A percentile compares a stretch with the other conserved stretches of the same genome.
Conservation (phyloP, 495 filamentous ascomycete species). For the Chaetomium fimeti region DNA sequence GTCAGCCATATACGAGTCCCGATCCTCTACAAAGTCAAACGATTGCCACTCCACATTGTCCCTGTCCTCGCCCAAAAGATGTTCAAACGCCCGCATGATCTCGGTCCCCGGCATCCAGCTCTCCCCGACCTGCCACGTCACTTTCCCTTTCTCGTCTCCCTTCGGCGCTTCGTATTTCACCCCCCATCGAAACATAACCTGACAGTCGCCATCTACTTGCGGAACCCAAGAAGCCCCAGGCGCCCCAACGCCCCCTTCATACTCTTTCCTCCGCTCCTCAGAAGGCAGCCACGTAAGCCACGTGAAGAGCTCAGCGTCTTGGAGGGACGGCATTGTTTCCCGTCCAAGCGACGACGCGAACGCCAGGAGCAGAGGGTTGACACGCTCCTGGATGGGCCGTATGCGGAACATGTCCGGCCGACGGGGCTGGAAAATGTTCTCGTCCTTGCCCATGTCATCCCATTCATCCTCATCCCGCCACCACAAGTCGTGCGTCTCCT, state of each 20-base stretch:
- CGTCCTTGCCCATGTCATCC: neutral
- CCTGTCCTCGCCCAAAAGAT: constrained; percentile 18
- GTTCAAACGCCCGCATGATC: constrained; percentile 21
- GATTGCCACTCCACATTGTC: constrained; percentile 3
- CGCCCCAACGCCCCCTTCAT: constrained; percentile 8
- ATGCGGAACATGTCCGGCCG: constrained; percentile 34
- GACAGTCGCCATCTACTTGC: neutral
- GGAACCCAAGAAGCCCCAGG: neutral
- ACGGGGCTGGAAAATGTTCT: too few relatives aligned
- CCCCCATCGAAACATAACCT: constrained; percentile 20
- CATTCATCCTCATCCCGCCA: constrained; percentile 30
- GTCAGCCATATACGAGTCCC: neutral
- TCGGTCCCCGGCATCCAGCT: constrained; percentile 18
- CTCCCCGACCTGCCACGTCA: constrained; percentile 25
- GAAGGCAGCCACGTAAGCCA: constrained; percentile 11
- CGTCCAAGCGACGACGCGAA: constrained; percentile 24
- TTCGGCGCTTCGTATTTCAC: constrained; percentile 19
- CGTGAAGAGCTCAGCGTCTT: constrained; percentile 8
- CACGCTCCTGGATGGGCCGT: constrained; percentile 27
- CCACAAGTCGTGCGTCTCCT: constrained; percentile 28
- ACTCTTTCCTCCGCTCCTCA: neutral
- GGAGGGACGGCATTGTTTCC: neutral
- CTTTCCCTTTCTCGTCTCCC: constrained; percentile 16
- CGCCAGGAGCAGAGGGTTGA: constrained; percentile 31
- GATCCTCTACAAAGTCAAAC: constrained; percentile 1